Evolutionary conservation across 495 filamentous ascomycete species (phyloP), one percentile per base, ranked within the genome.

Genomic region (Terfezia claveryi): DNA sequence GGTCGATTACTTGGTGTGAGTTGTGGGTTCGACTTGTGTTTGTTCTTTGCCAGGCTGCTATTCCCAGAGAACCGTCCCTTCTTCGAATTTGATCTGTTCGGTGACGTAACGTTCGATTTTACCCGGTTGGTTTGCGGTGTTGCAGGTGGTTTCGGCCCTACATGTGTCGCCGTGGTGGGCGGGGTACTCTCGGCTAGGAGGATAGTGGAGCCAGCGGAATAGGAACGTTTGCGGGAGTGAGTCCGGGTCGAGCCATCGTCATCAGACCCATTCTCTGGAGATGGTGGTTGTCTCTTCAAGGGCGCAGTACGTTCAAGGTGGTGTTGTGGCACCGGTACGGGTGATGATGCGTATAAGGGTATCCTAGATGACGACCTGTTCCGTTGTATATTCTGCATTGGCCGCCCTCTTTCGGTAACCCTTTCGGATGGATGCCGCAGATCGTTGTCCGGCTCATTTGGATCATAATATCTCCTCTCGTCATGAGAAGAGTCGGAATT

Each of bases 391-490:
- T 52, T 51, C 46, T 68, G 64, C 58, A 61, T 41, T 62, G 64
- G 50, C 62, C 71, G 8, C 70, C 69, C 73, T 37, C 70, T 70
- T 38, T 72, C 70, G 32, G 69, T 66, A 52, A 57, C 68, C 36
- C 87, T 81, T 23, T 80, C 77, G 10, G 82, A 80, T 8, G 84
- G 83, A 37, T 77, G 76, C 55, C 85, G 79, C 44, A 89, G 72
- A 64, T 94, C 37, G 68, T 64, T 37, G 68, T 62, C 55, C 71
- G 73, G 59, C 73, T 74, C 58, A 73, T 76, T 66, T 69, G 67
- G 55, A 68, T 73, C 56, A 66, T 65, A 53, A 64, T 54, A 37
- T 55, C 52, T n/a, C 49, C 67, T 65, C 38, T 68, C 68, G 54
- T 69, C 71, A 49, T 68, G 66, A 10, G 70, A 67, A 10, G 69